Base-by-base conservation (phyloP, 176 grass and related monocot genomes). In the Thinopyrum elongatum region DNA sequence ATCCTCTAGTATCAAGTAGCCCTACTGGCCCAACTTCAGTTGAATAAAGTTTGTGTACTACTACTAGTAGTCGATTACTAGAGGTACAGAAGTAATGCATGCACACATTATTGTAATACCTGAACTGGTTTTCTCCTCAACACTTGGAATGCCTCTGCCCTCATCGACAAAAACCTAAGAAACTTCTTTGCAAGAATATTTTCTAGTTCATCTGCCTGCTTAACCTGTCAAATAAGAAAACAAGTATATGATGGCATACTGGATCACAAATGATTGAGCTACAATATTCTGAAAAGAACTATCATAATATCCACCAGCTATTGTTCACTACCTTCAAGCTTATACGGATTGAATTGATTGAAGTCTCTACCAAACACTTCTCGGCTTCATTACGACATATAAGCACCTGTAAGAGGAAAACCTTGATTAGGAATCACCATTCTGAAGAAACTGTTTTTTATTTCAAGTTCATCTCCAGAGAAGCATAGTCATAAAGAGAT, bases 181-280 rank as follows among this genome's bases (percentile, higher is more conserved):
- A 98, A 95, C 46, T 98, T 98, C 74, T 98, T 98, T 34, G 96
- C 91, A 74, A 98, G 96, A 78, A 98, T 98, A 65, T 98, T 98
- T 83, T 98, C 96, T n/a, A 98, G 88, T 71, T 98, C 96, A 90
- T 98, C 96, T 62, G 93, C 86, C 83, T 98, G 96, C 70, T 98
- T 98, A 73, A 95, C 96, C 96, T 98, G 84, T 33, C 88, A 70
- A 23, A 58, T 64, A 71, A 62, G 41, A 86, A 33, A 30, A 53
- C 16, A 92, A 79, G 8, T 22, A 80, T 22, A 82, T 53, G 59
- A 69, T 41, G 63, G 16, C 72, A 33, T 33, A 75, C 5, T 68
- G 33, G 19, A 89, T 27, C 58, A 57, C 67, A 85, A 31, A 74
- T 38, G 74, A 6, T 42, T 65, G 59, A 69, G 22, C 38, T 4